Conservation (phyloP, 2,329 filamentous ascomycete species). For the Fusarium luffae region DNA sequence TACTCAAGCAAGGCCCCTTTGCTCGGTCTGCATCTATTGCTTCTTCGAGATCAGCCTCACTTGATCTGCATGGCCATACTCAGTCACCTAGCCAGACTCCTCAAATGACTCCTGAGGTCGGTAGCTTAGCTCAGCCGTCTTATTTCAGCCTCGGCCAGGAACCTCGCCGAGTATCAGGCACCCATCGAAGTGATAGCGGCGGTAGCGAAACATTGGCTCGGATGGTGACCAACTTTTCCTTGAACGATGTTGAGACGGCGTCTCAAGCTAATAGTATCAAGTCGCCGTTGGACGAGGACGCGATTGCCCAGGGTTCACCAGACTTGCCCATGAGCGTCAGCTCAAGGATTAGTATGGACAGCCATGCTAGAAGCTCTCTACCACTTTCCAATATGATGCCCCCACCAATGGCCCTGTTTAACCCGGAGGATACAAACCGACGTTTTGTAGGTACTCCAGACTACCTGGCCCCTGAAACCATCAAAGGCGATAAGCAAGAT, state of each 20-base stretch:
- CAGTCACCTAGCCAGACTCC: slow-evolving; percentile 88
- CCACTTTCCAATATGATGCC: slow-evolving; percentile 77
- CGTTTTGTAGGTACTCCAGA: slow-evolving; percentile 97
- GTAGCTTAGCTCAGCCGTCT: slow-evolving; percentile 81
- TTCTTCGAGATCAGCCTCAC: slow-evolving; percentile 92
- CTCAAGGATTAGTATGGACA: slow-evolving; percentile 50
- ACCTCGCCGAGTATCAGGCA: slow-evolving; percentile 73
- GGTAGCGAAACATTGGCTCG: slow-evolving; percentile 86
- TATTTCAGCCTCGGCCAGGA: slow-evolving; percentile 87
- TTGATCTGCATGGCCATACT: slow-evolving; percentile 79
- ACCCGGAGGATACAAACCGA: slow-evolving; percentile 91
- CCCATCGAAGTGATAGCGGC: slow-evolving; percentile 89
- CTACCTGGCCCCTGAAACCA: slow-evolving; percentile 96
- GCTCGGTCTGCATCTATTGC: slow-evolving; percentile 84
- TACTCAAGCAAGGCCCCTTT: slow-evolving; percentile 93
- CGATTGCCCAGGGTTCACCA: slow-evolving; percentile 78
- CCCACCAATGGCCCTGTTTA: slow-evolving; percentile 93
- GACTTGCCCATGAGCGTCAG: slow-evolving; percentile 68
- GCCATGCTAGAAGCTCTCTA: slow-evolving; percentile 49
- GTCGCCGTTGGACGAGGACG: slow-evolving; percentile 80
- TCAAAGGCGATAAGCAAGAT: slow-evolving; percentile 93
- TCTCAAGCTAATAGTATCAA: slow-evolving; percentile 59
- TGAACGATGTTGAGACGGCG: slow-evolving; percentile 68
- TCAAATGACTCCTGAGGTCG: slow-evolving; percentile 79
- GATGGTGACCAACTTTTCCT: slow-evolving; percentile 83